These are phyloP conservation scores for Pseudonectria foliicola DNA, from an alignment of 2,329 filamentous ascomycete species.

Conservation along the genomic window DNA sequence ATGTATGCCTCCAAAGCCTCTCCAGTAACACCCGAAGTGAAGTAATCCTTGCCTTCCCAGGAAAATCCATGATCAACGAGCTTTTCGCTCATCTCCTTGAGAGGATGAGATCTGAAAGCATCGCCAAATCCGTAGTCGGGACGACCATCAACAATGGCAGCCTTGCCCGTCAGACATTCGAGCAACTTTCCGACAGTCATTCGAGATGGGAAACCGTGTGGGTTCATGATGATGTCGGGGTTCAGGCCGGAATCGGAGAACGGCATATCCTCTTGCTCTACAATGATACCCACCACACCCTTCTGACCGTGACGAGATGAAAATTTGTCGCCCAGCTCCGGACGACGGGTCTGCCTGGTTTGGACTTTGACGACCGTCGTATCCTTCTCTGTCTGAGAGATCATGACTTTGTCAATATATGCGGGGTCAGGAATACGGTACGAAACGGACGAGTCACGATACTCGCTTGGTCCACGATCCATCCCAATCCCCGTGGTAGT, in stretches of 20 bases:
- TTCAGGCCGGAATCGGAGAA: slow-evolving; percentile 85
- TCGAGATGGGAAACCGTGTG: slow-evolving; percentile 97
- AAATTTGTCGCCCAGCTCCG: slow-evolving; percentile 97
- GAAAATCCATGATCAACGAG: slow-evolving; percentile 86
- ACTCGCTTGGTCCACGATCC: slow-evolving; percentile 56
- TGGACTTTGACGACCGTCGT: slow-evolving; percentile 87
- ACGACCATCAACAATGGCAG: slow-evolving; percentile 75
- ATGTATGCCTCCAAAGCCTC: slow-evolving; percentile 92
- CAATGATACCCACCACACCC: slow-evolving; percentile 93
- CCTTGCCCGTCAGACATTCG: slow-evolving; percentile 90
- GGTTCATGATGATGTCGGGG: slow-evolving; percentile 99
- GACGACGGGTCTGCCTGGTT: slow-evolving; percentile 88
- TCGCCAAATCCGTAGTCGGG: slow-evolving; percentile 80
- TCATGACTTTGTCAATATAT: slow-evolving; percentile 95
- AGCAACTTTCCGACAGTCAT: slow-evolving; percentile 99
- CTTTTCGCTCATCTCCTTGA: slow-evolving; percentile 82
- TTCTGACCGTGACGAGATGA: slow-evolving; percentile 98
- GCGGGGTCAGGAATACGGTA: slow-evolving; percentile 80
- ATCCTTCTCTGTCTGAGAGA: slow-evolving; percentile 82
- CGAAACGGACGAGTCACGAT: slow-evolving; percentile 61
- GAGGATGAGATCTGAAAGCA: slow-evolving; percentile 73
- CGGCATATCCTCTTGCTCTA: slow-evolving; percentile 93
- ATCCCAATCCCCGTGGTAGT: slow-evolving; percentile 63
- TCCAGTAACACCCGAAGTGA: slow-evolving; percentile 91
- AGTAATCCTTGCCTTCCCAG: slow-evolving; percentile 95